These are phyloP conservation scores for Heliamphora exappendiculata DNA, from an alignment of 148 eudicot species.

Conservation along the genomic window DNA sequence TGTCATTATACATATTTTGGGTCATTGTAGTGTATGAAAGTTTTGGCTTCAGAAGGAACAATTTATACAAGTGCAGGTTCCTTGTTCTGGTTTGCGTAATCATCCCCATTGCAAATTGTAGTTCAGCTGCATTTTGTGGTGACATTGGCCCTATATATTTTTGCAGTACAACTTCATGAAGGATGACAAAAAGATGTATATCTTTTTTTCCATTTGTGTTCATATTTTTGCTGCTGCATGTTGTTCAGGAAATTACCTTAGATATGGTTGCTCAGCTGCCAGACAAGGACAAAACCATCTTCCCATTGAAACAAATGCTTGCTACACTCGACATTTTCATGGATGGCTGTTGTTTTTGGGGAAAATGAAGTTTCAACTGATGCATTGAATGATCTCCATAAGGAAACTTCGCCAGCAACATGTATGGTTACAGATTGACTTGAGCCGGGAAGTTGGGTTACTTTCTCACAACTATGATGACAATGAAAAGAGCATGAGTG, in stretches of 20 bases:
- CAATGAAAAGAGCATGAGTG: conserved; percentile 79
- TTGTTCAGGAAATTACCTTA: conserved; percentile 49
- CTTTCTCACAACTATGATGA: conserved; percentile 73
- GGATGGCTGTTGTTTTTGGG: conserved; percentile 84
- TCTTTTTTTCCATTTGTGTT: neutral
- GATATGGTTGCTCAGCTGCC: conserved; percentile 82
- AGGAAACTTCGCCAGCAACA: conserved; percentile 59
- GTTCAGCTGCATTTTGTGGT: neutral
- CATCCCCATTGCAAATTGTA: conserved; percentile 2
- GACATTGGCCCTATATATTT: neutral
- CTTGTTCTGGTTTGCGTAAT: neutral
- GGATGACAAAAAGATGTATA: neutral
- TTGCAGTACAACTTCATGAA: neutral
- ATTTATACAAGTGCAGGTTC: neutral
- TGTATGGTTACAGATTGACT: conserved; percentile 79
- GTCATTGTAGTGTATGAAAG: neutral
- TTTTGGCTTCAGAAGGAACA: neutral
- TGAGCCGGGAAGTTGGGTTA: conserved; percentile 64
- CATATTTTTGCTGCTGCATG: neutral
- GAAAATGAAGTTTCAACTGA: conserved; percentile 76
- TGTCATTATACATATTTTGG: neutral
- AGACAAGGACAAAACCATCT: conserved; percentile 59
- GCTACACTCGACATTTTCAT: conserved; percentile 72
- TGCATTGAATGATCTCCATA: conserved; percentile 63
- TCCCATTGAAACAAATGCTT: conserved; percentile 71